Percentiles rank a stretch among this genome's conserved stretches.
These are phyloP conservation scores for Cystofilobasidium bisporidii DNA, from an alignment of 768 basidiomycete species.

Conservation along the genomic window DNA sequence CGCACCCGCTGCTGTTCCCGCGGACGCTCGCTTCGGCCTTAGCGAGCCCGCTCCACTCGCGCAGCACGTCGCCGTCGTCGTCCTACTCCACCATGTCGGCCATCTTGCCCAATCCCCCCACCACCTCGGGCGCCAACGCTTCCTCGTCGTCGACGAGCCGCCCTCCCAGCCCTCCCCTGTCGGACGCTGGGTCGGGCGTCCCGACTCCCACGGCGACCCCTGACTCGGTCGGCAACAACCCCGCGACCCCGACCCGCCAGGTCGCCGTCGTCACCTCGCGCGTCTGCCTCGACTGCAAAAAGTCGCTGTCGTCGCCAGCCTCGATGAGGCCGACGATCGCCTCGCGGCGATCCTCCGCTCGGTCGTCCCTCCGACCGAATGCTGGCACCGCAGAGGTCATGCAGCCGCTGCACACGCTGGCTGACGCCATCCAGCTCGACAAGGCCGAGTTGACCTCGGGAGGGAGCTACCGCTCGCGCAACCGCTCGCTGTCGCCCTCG, in stretches of 20 bases:
- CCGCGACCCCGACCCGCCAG: conserved; percentile 2
- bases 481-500: not conserved
- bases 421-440: not conserved
- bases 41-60: conserved; percentile 8
- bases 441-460: not conserved
- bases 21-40: not conserved
- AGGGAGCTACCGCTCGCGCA: not conserved
- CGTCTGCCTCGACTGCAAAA: conserved; percentile 15
- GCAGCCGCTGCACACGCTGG: not conserved
- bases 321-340: conserved; percentile 11
- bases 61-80: not conserved
- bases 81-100: not conserved
- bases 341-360: not conserved
- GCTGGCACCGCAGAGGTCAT: not conserved
- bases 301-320: conserved; percentile 9
- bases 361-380: not conserved
- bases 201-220: not conserved
- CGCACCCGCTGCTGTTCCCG: conserved; percentile 19
- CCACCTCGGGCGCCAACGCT: not conserved
- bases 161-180: conserved; percentile 10
- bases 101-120: not conserved
- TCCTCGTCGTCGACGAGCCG: not conserved
- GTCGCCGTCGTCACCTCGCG: conserved; percentile 18
- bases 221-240: not conserved
- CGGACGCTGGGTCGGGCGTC: not conserved